These are phyloP conservation scores for Cercospora canescens DNA, from an alignment of 2,329 filamentous ascomycete genomes.

Conservation along the genomic window DNA sequence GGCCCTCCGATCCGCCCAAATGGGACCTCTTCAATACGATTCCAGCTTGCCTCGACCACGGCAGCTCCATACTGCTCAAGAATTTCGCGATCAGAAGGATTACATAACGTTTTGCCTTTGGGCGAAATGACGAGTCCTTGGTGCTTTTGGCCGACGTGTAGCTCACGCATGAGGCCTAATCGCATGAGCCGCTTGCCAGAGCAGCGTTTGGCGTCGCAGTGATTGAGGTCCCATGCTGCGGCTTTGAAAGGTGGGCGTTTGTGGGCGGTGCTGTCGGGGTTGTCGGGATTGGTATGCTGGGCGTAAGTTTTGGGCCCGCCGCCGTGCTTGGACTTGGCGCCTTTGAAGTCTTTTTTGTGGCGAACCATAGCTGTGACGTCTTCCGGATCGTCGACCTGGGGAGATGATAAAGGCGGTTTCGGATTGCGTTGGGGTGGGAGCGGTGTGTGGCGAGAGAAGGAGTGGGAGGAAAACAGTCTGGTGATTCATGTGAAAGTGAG, in stretches of 20 bases:
- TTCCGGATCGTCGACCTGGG: background rate
- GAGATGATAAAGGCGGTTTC: background rate
- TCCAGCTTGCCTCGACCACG: constrained; percentile 97
- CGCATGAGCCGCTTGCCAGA: constrained; percentile 94
- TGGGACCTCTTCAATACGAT: constrained; percentile 84
- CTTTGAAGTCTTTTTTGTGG: constrained; percentile 90
- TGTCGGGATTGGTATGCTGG: constrained; percentile 34
- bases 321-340: constrained; percentile 50
- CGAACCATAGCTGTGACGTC: constrained; percentile 45
- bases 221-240: constrained; percentile 95
- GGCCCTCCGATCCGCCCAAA: constrained; percentile 91
- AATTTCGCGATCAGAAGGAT: constrained; percentile 76
- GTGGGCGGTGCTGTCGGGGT: constrained; percentile 10
- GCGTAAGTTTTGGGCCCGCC: constrained; percentile 51
- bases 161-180: constrained; percentile 87
- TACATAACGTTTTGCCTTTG: constrained; percentile 84
- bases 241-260: constrained; percentile 72
- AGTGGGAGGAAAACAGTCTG: background rate
- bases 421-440: background rate
- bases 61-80: constrained; percentile 89
- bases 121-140: constrained; percentile 91
- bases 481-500: background rate
- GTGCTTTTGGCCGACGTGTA: constrained; percentile 89
- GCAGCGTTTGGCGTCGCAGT: constrained; percentile 96
- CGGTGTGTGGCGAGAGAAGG: background rate